Evolutionary conservation across 2,329 filamentous ascomycete species (phyloP).

Genomic region (Colletotrichum sp.): DNA sequence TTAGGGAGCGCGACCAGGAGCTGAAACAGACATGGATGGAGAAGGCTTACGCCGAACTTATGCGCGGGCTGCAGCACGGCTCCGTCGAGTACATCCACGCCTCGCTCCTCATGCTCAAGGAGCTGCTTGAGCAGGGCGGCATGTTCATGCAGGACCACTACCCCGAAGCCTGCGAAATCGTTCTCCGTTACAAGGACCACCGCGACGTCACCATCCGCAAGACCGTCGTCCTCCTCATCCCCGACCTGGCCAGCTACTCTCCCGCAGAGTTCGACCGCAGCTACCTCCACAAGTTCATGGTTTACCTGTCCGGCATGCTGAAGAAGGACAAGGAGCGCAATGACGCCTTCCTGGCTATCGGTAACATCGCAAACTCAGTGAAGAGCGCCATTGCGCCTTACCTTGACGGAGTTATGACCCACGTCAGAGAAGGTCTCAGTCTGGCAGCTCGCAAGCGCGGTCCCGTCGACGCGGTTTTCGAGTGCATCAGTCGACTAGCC

Average conservation of each 20-base stretch:
- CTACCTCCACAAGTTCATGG: slow-evolving; percentile 96
- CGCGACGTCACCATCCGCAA: slow-evolving; percentile 85
- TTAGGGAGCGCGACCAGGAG: slow-evolving; percentile 87
- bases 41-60: slow-evolving; percentile 87
- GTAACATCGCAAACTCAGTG: slow-evolving; percentile 94
- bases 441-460: slow-evolving; percentile 73
- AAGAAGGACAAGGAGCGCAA: slow-evolving; percentile 96
- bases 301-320: slow-evolving; percentile 90
- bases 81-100: slow-evolving; percentile 91
- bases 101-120: slow-evolving; percentile 90
- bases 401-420: slow-evolving; percentile 90
- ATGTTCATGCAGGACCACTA: slow-evolving; percentile 99
- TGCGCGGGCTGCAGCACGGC: slow-evolving; percentile 77
- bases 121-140: slow-evolving; percentile 90
- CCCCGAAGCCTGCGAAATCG: slow-evolving; percentile 88
- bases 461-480: slow-evolving; percentile 83
- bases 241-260: slow-evolving; percentile 89
- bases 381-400: slow-evolving; percentile 95
- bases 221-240: slow-evolving; percentile 90
- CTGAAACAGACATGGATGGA: slow-evolving; percentile 88
- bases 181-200: slow-evolving; percentile 91
- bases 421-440: slow-evolving; percentile 89
- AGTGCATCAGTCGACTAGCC: slow-evolving; percentile 96
- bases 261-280: slow-evolving; percentile 86
- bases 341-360: slow-evolving; percentile 93